Conservation (phyloP, 345 rosid genomes). For the thale cress (Arabidopsis thaliana) region TAIR10.1 NC_003075.7:8688001-8688500, state of each 20-base stretch:
- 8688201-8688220: neutral
- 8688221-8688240: neutral
- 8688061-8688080: too few relatives aligned
- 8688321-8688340: constrained; percentile 18
- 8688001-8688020: too few relatives aligned
- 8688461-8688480: constrained; percentile 42
- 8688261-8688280: neutral
- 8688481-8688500: constrained; percentile 38
- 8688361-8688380: neutral
- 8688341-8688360: constrained; percentile 16
- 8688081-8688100: too few relatives aligned
- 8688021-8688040: too few relatives aligned
- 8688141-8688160: too few relatives aligned
- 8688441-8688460: constrained; percentile 49
- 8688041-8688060: too few relatives aligned
- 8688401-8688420: constrained; percentile 55
- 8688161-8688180: neutral
- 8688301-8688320: neutral
- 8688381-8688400: constrained; percentile 35
- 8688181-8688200: neutral
- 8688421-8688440: constrained; percentile 59
- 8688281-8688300: neutral
- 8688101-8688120: too few relatives aligned
- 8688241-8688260: neutral
- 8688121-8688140: too few relatives aligned